phyloP scores from a whole-genome alignment of 2,329 filamentous ascomycete species.

The Dichotomopilus funicola region DNA sequence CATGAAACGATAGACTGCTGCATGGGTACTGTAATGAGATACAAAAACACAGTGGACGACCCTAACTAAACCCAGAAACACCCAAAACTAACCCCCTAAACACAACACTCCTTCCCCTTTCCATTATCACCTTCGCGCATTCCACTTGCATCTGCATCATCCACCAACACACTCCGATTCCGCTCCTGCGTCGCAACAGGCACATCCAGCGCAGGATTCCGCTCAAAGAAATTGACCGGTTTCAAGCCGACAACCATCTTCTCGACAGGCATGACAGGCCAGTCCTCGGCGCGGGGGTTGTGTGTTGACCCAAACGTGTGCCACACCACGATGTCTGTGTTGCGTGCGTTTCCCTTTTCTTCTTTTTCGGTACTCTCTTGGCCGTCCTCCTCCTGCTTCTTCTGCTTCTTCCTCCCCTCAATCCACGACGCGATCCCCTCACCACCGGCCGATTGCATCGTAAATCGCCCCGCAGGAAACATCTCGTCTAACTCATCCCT shows the following conservation, averaged over 20 bases:
- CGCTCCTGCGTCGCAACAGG: slow-evolving; percentile 33
- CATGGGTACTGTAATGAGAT: no score
- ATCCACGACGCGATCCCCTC: slow-evolving; percentile 37
- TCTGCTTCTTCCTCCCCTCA: slow-evolving; percentile 28
- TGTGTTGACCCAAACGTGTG: slow-evolving; percentile 57
- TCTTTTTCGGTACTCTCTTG: slow-evolving; percentile 14
- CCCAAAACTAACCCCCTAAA: not conserved
- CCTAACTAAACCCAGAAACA: not conserved
- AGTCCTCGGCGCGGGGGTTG: slow-evolving; percentile 59
- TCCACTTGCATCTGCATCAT: not conserved
- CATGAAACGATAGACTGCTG: no score
- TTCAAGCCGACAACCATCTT: slow-evolving; percentile 45
- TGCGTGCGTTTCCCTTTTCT: slow-evolving; percentile 31
- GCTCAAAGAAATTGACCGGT: slow-evolving; percentile 48
- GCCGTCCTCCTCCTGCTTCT: slow-evolving; percentile 24
- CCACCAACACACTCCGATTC: slow-evolving; percentile 30
- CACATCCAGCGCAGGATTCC: slow-evolving; percentile 46
- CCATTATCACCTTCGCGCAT: not conserved
- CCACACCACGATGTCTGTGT: slow-evolving; percentile 52
- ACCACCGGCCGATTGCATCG: slow-evolving; percentile 42
- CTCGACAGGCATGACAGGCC: slow-evolving; percentile 63
- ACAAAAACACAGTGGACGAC: not conserved
- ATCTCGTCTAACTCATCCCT: slow-evolving; percentile 27
- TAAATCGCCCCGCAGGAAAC: slow-evolving; percentile 38
- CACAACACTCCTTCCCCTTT: not conserved